Base-by-base conservation (phyloP, 2,329 filamentous ascomycete genomes). In the Lachnum nothofagi region DNA sequence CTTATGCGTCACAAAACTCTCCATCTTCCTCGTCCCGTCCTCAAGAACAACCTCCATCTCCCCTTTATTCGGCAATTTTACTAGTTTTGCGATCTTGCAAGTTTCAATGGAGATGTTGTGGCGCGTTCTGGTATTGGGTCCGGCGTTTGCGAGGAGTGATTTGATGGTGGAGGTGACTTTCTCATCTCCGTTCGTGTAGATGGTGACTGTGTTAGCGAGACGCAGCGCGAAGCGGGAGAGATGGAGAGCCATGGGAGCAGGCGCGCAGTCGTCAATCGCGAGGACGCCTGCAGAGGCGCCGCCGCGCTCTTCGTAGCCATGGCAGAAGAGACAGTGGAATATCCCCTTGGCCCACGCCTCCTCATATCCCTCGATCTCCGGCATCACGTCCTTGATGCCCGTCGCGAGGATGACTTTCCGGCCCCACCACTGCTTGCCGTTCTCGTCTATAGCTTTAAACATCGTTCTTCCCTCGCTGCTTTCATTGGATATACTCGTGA, bases 281-380 rank as follows among this genome's bases (percentile, higher is more conserved):
- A 81, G 67, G 3, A 80, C 58, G 1, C 75, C 76, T 0, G 69
- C 70, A 0, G 72, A 72, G 0, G 65, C 57, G 2, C 64, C 60
- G 2, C 74, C 76, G 12, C 73, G 69, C 43, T 82, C 75, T 53
- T 83, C 79, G 59, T 71, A 82, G 4, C 79, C 79, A 38, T 82
- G 72, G 61, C 78, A 83, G 56, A 76, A 80, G 1, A 82, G 69
- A 55, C 78, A 83, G 56, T 82, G 78, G 54, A 77, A 82, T n/a
- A n/a, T n/a, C n/a, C n/a, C n/a, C n/a, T n/a, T n/a, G n/a, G n/a
- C n/a, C n/a, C n/a, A n/a, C n/a, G n/a, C n/a, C n/a, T n/a, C n/a
- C n/a, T n/a, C n/a, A n/a, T n/a, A n/a, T n/a, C n/a, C n/a, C n/a
- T n/a, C n/a, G n/a, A n/a, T n/a, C n/a, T n/a, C n/a, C n/a, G n/a